Conservation (phyloP, 768 basidiomycete genomes). For the Megacollybia marginata region DNA sequence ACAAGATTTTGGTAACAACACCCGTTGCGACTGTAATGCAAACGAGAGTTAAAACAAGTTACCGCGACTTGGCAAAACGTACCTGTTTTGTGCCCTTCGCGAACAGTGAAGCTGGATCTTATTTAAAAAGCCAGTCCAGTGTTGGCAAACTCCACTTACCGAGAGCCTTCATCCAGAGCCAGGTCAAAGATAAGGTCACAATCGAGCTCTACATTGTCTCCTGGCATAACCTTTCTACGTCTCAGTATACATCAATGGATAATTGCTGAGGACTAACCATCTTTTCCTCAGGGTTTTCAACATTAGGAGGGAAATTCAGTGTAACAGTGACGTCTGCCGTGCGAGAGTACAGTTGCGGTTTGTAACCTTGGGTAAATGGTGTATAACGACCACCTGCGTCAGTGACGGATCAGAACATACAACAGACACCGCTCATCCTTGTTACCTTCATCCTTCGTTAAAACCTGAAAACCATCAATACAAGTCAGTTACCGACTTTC, state of each 20-base stretch:
- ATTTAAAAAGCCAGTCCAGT: not conserved
- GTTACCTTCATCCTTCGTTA: slow-evolving; percentile 78
- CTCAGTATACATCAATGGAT: slow-evolving; percentile 4
- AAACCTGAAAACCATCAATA: slow-evolving; percentile 35
- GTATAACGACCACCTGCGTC: slow-evolving; percentile 67
- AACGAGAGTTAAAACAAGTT: slow-evolving; percentile 4
- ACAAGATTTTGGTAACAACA: slow-evolving; percentile 80
- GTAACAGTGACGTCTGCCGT: slow-evolving; percentile 89
- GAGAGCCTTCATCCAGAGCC: slow-evolving; percentile 81
- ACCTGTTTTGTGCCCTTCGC: slow-evolving; percentile 93
- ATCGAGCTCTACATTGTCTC: slow-evolving; percentile 93
- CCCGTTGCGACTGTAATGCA: slow-evolving; percentile 76
- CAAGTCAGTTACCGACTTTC: too few species aligned
- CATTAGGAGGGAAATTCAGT: slow-evolving; percentile 82
- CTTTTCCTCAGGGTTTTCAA: slow-evolving; percentile 73
- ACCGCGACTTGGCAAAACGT: slow-evolving; percentile 20
- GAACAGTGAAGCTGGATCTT: slow-evolving; percentile 68
- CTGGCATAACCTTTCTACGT: slow-evolving; percentile 76
- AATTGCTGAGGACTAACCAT: slow-evolving; percentile 45
- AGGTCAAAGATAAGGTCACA: slow-evolving; percentile 79
- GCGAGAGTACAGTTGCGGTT: slow-evolving; percentile 92
- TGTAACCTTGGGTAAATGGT: slow-evolving; percentile 91
- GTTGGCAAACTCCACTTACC: slow-evolving; percentile 36
- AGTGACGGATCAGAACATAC: slow-evolving; percentile 9
- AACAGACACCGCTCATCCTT: slow-evolving; percentile 10